phyloP scores from a whole-genome alignment of 75 land plant species.

The Sequoiadendron giganteum region DNA sequence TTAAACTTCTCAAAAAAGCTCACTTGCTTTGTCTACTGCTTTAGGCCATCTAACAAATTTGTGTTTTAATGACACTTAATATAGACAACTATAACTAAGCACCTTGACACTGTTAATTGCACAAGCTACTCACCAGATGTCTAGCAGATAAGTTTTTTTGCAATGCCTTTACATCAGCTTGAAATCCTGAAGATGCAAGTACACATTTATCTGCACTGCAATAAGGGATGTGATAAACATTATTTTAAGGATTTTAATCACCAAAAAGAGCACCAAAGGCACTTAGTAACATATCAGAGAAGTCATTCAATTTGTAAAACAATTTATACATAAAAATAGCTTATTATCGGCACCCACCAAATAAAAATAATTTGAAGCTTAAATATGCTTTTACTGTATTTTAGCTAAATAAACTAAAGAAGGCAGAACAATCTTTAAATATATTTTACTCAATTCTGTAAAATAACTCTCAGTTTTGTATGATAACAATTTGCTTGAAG shows the following conservation, averaged over 20 bases:
- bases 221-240: background rate
- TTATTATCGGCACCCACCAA: background rate
- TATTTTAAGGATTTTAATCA: conserved; percentile 1
- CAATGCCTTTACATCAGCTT: conserved; percentile 90
- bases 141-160: conserved; percentile 85
- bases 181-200: conserved; percentile 93
- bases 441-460: background rate
- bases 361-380: background rate
- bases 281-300: background rate
- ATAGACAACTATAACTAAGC: background rate
- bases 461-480: no score
- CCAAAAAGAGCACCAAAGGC: background rate
- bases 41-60: background rate
- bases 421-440: no score
- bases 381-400: background rate
- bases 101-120: background rate
- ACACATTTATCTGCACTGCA: conserved; percentile 81
- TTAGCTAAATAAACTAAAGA: background rate
- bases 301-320: background rate
- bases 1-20: background rate
- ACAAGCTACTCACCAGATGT: conserved; percentile 61
- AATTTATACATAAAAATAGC: background rate
- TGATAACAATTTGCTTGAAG: no score
- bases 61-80: background rate
- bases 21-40: background rate